phyloP scores from a whole-genome alignment of 2,329 filamentous ascomycete species.

The Tolypocladium sp. region DNA sequence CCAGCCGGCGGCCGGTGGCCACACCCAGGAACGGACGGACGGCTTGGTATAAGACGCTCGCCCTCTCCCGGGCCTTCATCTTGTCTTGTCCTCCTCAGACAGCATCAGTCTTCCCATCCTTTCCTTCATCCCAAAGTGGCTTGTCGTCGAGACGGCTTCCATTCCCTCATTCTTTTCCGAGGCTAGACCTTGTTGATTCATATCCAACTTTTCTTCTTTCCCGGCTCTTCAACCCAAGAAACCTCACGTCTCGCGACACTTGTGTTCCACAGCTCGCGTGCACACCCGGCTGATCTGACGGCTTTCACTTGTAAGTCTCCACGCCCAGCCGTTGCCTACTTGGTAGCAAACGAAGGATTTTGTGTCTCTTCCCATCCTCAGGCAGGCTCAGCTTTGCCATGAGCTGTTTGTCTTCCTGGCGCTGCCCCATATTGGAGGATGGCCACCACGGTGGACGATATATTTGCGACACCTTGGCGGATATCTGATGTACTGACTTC shows the following conservation, averaged over 20 bases:
- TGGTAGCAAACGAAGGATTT: neutral
- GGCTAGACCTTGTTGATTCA: constrained; percentile 25
- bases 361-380: neutral
- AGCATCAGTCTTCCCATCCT: constrained; percentile 1
- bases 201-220: constrained; percentile 12
- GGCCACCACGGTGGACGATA: neutral
- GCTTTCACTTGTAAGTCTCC: neutral
- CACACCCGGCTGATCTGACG: neutral
- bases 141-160: constrained; percentile 23
- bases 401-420: neutral
- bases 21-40: neutral
- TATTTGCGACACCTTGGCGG: neutral
- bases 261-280: neutral
- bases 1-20: neutral
- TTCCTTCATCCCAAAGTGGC: constrained; percentile 10
- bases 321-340: neutral
- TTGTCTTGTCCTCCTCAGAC: constrained; percentile 2
- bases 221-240: constrained; percentile 8
- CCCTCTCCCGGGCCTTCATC: neutral
- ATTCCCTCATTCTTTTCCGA: constrained; percentile 16
- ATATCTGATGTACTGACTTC: neutral
- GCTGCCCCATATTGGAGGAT: neutral
- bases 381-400: neutral
- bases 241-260: constrained; percentile 5
- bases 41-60: constrained; percentile 6